Base-by-base conservation (phyloP, 1,139 yeast genomes). In the Blastobotrys arbuscula region DNA sequence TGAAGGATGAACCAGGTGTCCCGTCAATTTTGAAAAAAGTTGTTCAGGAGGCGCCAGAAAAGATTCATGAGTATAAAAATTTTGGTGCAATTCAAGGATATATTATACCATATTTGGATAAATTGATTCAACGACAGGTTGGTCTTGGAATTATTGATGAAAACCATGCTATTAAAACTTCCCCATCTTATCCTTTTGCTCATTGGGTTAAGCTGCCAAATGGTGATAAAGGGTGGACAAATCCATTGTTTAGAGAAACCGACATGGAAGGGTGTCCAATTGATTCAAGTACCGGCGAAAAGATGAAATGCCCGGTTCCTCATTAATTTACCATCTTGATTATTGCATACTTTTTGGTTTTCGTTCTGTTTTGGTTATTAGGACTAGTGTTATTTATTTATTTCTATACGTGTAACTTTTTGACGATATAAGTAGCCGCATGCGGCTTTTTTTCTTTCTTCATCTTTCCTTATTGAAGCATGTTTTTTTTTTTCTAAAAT, bases 1-100 rank as follows among this genome's bases (percentile, higher is more conserved):
- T 83, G 88, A 82, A 81, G 60, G 86, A 83, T 61, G 90, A 83
- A 60, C 88, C 89, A 8, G 63, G 79, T 66, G 72, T 83, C 31
- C 89, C 89, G n/a, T 78, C 85, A 0, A 69, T 82, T 47, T 62
- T 82, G 46, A 75, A 76, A 57, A 81, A 81, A 59, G 79, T 82
- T 48, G 66, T 83, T 34, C 77, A 68, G 54, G 87, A 82, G 61
- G 88, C 80, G 0, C 88, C 88, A 4, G 80, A 77, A 53, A 76
- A 75, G 47, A 82, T 83, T 51, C 65, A 79, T 59, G 76, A 79
- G 61, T 83, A 82, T 65, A 83, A 83, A 61, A 75, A 75, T 53
- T 82, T 82, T 56, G 77, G 70, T 45, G 59, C 72, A 33, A 73
- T 79, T 56, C 72, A 84, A 60, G 82, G 79, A 57, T 84, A 81